Percentiles rank a stretch among this genome's conserved stretches.
phyloP scores from a whole-genome alignment of 1,284 basidiomycete genomes.

The Pyrrhoderma noxium region DNA sequence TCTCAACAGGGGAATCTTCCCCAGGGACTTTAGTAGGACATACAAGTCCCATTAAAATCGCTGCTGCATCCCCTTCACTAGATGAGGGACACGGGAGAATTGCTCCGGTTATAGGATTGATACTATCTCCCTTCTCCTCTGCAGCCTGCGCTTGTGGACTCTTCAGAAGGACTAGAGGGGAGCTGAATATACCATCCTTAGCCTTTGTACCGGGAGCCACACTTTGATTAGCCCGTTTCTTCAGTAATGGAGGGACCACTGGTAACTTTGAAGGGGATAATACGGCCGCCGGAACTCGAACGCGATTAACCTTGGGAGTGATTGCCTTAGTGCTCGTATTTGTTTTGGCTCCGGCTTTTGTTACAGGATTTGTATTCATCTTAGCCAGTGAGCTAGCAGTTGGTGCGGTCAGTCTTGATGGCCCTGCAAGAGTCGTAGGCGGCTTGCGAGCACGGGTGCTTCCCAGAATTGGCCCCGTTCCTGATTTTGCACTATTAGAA shows the following conservation, averaged over 20 bases:
- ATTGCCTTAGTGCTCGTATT: conserved; percentile 25
- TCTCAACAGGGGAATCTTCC: too few species aligned
- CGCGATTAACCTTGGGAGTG: conserved; percentile 11
- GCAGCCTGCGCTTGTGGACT: conserved; percentile 6
- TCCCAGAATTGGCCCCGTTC: conserved; percentile 21
- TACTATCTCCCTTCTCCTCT: conserved; percentile 3
- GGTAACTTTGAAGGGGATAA: conserved; percentile 17
- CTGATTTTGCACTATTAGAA: conserved; percentile 11
- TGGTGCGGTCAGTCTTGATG: conserved; percentile 59
- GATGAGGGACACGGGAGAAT: conserved; percentile 3
- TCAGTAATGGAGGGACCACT: conserved; percentile 10
- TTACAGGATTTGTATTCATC: conserved; percentile 25
- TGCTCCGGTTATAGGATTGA: conserved; percentile 15
- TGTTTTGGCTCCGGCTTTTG: conserved; percentile 19
- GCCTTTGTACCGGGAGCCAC: too few species aligned
- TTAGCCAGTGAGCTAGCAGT: conserved; percentile 74
- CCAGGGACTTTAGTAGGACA: too few species aligned
- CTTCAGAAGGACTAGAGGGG: conserved; percentile 10
- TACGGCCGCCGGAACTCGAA: conserved; percentile 1
- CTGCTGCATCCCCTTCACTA: too few species aligned
- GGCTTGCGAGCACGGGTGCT: conserved; percentile 24
- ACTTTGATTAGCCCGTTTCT: too few species aligned
- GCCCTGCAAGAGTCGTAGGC: conserved; percentile 23
- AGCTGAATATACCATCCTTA: conserved; percentile 12
- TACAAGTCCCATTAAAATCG: too few species aligned